Evolutionary conservation across 164 flowering plant genomes (phyloP).

Genomic region (Nymphaea thermarum): DNA sequence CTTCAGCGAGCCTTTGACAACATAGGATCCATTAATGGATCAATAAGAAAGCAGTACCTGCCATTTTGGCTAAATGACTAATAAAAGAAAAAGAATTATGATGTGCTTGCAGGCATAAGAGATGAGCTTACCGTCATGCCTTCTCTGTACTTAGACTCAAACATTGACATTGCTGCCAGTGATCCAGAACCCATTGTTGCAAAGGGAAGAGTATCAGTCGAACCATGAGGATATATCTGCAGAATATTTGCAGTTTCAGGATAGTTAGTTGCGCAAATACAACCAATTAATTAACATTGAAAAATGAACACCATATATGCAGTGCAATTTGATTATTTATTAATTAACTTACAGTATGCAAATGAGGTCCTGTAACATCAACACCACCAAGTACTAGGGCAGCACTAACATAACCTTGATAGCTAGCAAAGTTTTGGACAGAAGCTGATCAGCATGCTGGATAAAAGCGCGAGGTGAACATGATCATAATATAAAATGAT

Average conservation of each 20-base stretch:
- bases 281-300: background rate
- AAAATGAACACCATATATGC: background rate
- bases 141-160: conserved; percentile 79
- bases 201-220: conserved; percentile 90
- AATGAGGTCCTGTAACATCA: conserved; percentile 92
- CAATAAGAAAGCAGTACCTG: too few species aligned
- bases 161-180: conserved; percentile 92
- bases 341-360: conserved; percentile 70
- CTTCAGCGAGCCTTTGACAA: too few species aligned
- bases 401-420: conserved; percentile 88
- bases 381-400: conserved; percentile 99
- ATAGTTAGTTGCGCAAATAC: background rate
- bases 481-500: background rate
- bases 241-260: conserved; percentile 2
- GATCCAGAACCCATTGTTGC: conserved; percentile 99
- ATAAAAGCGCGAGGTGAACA: background rate
- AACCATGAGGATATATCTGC: conserved; percentile 98
- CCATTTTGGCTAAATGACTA: too few species aligned
- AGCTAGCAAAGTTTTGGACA: conserved; percentile 25
- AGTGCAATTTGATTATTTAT: too few species aligned
- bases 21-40: too few species aligned
- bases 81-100: too few species aligned
- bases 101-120: too few species aligned
- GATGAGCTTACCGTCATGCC: conserved; percentile 63
- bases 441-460: background rate